Conservation (phyloP, 148 eudicot genomes). For the Dianthus caryophyllus region DNA sequence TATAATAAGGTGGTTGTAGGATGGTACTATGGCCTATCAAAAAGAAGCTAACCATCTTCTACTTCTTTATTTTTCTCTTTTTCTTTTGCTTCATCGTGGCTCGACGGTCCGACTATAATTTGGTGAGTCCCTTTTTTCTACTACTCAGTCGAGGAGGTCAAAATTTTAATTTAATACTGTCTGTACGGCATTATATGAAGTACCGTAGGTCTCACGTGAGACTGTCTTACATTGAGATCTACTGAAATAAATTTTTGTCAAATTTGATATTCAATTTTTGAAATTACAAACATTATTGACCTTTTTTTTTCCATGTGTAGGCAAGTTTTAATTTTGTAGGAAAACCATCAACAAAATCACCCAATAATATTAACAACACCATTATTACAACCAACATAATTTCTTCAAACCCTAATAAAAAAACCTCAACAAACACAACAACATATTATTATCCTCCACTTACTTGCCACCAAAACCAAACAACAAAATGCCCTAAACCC, state of each 20-base stretch:
- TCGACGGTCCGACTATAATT: neutral
- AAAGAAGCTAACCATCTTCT: conserved; percentile 1
- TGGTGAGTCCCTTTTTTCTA: no score
- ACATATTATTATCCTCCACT: neutral
- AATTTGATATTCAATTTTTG: no score
- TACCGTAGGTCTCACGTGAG: no score
- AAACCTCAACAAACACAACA: neutral
- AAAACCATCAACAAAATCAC: neutral
- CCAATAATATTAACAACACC: no score
- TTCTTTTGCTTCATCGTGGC: conserved; percentile 7
- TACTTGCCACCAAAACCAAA: conserved; percentile 1
- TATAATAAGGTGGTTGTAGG: no score
- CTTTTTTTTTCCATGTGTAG: no score
- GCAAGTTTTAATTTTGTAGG: neutral
- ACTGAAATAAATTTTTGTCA: no score
- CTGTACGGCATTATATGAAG: no score
- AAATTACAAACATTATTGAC: no score
- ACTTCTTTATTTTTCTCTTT: conserved; percentile 18
- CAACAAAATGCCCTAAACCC: conserved; percentile 26
- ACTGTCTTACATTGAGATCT: no score
- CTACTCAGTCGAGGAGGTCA: no score
- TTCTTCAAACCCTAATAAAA: neutral
- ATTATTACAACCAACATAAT: neutral
- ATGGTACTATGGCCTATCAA: neutral
- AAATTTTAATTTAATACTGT: no score